Evolutionary conservation across 1,284 basidiomycete genomes (phyloP).

Genomic region (Chondrostereum purpureum): DNA sequence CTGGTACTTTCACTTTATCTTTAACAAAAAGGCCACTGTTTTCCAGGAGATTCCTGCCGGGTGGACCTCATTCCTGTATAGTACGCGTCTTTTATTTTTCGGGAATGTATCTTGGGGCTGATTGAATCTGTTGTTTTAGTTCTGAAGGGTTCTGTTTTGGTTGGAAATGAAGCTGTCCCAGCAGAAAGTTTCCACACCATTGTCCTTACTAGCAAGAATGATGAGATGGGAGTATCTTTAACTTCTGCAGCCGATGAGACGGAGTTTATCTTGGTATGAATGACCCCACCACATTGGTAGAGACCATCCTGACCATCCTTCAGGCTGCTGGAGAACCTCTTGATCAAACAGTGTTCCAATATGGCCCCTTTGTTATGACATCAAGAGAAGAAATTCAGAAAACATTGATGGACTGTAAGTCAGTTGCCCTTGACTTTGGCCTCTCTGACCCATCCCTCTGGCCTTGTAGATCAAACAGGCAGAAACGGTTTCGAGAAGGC

Average conservation of each 20-base stretch:
- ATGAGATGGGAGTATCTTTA: constrained; percentile 59
- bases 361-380: constrained; percentile 87
- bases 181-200: constrained; percentile 71
- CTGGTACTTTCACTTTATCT: constrained; percentile 85
- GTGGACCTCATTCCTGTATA: constrained; percentile 82
- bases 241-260: constrained; percentile 54
- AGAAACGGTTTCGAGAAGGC: constrained; percentile 91
- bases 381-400: constrained; percentile 74
- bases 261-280: constrained; percentile 61
- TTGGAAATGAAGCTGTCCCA: constrained; percentile 46
- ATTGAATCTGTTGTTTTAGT: constrained; percentile 31
- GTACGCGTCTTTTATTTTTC: constrained; percentile 33
- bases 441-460: not conserved
- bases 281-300: constrained; percentile 6
- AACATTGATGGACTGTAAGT: constrained; percentile 77
- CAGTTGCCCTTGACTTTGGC: not conserved
- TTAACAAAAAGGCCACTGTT: constrained; percentile 58
- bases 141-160: constrained; percentile 56
- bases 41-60: constrained; percentile 80
- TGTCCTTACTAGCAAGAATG: constrained; percentile 54
- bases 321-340: constrained; percentile 85
- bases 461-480: constrained; percentile 53
- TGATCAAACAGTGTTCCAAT: constrained; percentile 82
- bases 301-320: constrained; percentile 3
- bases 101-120: not conserved